Evolutionary conservation across 1,139 yeast genomes (phyloP), one percentile per base, ranked within the genome.

Genomic region (Saccharomyces pastorianus): DNA sequence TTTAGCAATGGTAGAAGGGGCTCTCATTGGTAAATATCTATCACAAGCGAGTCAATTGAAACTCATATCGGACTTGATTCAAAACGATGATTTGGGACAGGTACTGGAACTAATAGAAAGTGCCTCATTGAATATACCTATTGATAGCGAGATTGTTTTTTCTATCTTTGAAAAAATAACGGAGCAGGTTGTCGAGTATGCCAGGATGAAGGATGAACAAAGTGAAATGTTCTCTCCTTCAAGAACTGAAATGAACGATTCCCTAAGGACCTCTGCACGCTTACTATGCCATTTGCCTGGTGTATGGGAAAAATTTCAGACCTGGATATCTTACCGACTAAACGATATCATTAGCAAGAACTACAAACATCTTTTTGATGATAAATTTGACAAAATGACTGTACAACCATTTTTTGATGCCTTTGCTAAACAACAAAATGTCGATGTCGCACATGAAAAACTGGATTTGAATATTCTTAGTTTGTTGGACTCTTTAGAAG

Each of bases 61-160:
- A n/a, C 44, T 61, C 11, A 34, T 64, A 32, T 48, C 54, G 27
- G 61, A 61, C 9, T 49, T 63, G 48, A 53, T 62, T 2, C 51
- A 51, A 23, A 47, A 56, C 3, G 58, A 56, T 6, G 50, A 53
- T 20, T 53, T 59, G 2, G 55, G 49, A 4, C 59, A 59, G 31
- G 56, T 61, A 11, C 49, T 55, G n/a, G 60, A 58, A 3, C 46
- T 64, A 13, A 47, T 62, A 13, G 46, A 50, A 3, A 46, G 56
- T 20, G 52, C 56, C 11, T 31, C 55, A 4, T 44, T 59, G 13
- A 56, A 59, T 28, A 23, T 51, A 6, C 44, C 58, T 5, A 14
- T 6, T 3, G 48, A 50, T 14, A 27, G 50, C 2, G 26, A 46
- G 5, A 23, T 54, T 8, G 51, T 25, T 14, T 29, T 31, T 6